Evolutionary conservation across 2,329 filamentous ascomycete species (phyloP).

Genomic region (Pseudocercospora crystallina): DNA sequence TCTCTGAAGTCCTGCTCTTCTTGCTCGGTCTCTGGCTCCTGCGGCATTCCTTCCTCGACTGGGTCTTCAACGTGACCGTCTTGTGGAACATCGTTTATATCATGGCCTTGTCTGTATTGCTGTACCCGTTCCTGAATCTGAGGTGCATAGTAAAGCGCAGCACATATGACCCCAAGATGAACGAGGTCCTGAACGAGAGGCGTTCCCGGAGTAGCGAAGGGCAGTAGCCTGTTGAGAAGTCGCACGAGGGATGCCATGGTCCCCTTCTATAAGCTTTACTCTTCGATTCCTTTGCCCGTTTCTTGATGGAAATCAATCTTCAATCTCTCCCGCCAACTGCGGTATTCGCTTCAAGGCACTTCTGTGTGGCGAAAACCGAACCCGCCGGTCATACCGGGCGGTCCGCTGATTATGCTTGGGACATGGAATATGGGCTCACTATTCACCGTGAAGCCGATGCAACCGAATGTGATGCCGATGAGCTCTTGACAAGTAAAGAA

Average conservation of each 20-base stretch:
- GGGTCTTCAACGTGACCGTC: conserved; percentile 6
- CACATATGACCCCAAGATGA: conserved; percentile 46
- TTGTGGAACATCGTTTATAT: background rate
- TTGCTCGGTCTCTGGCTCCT: background rate
- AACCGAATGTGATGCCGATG: too few relatives aligned
- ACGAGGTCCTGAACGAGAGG: conserved; percentile 49
- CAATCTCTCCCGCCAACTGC: too few relatives aligned
- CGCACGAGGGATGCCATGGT: conserved; percentile 28
- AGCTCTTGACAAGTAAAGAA: too few relatives aligned
- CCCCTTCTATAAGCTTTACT: too few relatives aligned
- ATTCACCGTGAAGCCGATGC: too few relatives aligned
- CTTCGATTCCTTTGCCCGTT: too few relatives aligned
- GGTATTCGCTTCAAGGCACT: too few relatives aligned
- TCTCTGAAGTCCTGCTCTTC: background rate
- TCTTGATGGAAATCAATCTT: too few relatives aligned
- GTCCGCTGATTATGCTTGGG: too few relatives aligned
- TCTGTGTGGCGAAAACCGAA: too few relatives aligned
- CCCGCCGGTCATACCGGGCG: too few relatives aligned
- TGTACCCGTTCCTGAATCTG: conserved; percentile 43
- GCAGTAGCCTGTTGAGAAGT: conserved; percentile 45
- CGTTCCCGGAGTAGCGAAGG: conserved; percentile 49
- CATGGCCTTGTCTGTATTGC: background rate
- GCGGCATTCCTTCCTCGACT: conserved; percentile 6
- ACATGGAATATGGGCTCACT: too few relatives aligned
- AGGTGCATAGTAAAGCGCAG: conserved; percentile 49